Evolutionary conservation across 2,329 filamentous ascomycete species (phyloP), one percentile per base, ranked within the genome.

Genomic region (Teratosphaeriaceae sp.): DNA sequence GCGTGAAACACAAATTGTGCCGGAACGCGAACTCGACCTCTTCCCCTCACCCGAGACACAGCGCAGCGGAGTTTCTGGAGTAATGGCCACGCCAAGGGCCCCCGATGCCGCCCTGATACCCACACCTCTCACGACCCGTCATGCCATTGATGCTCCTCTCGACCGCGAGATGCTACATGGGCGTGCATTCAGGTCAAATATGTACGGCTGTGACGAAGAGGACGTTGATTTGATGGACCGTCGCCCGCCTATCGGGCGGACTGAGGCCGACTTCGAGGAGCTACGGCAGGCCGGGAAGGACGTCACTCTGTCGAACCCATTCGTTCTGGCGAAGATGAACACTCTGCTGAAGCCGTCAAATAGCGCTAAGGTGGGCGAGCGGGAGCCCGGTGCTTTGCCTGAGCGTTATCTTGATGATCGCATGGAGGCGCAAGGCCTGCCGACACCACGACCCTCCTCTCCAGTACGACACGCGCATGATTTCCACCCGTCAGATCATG

Each of bases 261-360:
- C 43, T 2, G 49, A 53, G 27, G 48, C 39, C n/a, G 55, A 60
- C 18, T 57, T 64, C 6, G 56, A 56, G 26, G 58, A 63, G 40
- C 45, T 58, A 19, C 54, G 59, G 23, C 57, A 62, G 29, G 60
- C 53, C 18, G 53, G 48, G 2, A 61, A 51, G 36, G 59, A 64
- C 42, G 51, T 59, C 20, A 56, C 48, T 3, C 42, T 68, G 3
- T 69, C 65, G 1, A 74, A 75, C 46, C 72, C 72, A 1, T 75
- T 70, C 70, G 67, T 66, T 0, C 63, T 71, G 33, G 70, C 72
- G 19, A 71, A 67, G 45, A 65, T 75, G 61, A 72, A 73, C 35
- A 42, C 54, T 1, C 45, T 19, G 8, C 11, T 34, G 31, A 8
- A 27, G 24, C 24, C 24, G n/a, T n/a, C n/a, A n/a, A n/a, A n/a